Evolutionary conservation across 1,139 yeast species (phyloP), one percentile per base, ranked within the genome.

Genomic region (Waltiozyma sp.): DNA sequence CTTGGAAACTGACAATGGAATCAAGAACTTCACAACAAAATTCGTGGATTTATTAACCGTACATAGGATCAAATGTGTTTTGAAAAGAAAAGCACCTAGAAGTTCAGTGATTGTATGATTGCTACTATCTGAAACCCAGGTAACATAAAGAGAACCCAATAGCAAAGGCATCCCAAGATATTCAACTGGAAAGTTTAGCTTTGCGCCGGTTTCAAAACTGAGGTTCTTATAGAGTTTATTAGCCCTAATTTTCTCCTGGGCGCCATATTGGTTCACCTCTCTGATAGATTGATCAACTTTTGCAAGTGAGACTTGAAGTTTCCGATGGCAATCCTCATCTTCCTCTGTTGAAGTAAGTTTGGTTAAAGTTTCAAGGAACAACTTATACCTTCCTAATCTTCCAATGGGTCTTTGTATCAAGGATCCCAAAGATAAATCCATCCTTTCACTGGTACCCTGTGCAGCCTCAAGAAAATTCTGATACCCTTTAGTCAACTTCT

Each of bases 371-470:
- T 72, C 73, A 19, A 75, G 49, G 23, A 77, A 64, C 37, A 78
- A 58, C 40, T 68, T 65, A 52, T 77, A 77, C 49, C 75, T 73
- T 5, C 70, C 61, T 15, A 75, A 64, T 46, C 84, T 59, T 19
- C 71, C 62, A 3, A 75, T 64, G 2, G 85, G 84, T 54, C 69
- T 68, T 48, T 75, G 77, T 34, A 75, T 58, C 40, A 77, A 62
- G 0, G 83, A 75, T 14, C 61, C 49, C 39, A 73, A 69, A 0
- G 77, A 70, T 19, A 73, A 57, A 52, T 74, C 80, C 56, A 64
- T 55, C 4, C 57, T 58, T 21, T 53, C 60, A 0, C 55, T 46
- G 0, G 45, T 39, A 2, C 68, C 64, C 46, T 71, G 75, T 0
- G 72, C 63, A 1, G 70, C 65, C 50, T 70, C 74, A 11, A 72